Base-by-base conservation (phyloP, 371 early-diverging fungal species). In the Batrachochytrium dendrobatidis region DNA sequence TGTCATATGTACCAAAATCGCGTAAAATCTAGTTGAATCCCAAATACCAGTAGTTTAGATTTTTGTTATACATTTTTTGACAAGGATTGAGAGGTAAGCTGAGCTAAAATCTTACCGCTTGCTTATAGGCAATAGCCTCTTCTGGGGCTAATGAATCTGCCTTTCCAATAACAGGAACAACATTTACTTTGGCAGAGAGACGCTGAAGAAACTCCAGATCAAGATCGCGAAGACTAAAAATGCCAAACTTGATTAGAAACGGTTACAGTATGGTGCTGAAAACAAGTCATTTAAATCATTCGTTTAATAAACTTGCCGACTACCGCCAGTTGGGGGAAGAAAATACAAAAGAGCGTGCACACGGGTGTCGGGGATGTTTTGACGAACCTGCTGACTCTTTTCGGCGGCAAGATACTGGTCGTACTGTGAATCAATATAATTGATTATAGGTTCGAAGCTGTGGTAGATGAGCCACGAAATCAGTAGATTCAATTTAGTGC, bases 361-460 rank as follows among this genome's bases (percentile, higher is more conserved):
- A 49, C 86, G 60, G 29, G 69, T 75, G 64, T 76, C 77, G 22
- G 51, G 54, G 46, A 75, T 73, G 53, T 74, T 73, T 1, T 65
- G 53, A 58, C 85, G 82, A 66, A 83, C 86, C 60, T 91, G 85
- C 76, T 94, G 92, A 88, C 77, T 73, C 87, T 92, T 69, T 86
- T 90, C 74, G 84, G 91, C 64, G 54, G 63, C 63, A 29, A 79
- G 57, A 63, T 76, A 81, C 18, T 31, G 26, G 17, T 74, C 74
- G 64, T 81, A 75, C 59, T 79, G 79, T 4, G 66, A 46, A 49
- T 80, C 72, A 55, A 85, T 78, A 67, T 83, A 82, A 1, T 76
- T 62, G 30, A 72, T 35, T 63, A 81, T 74, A 49, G 79, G 77
- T 44, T 77, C 63, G 46, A 72, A 79, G 67, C 76, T 76, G 52